Conservation (phyloP, 1,284 basidiomycete species). For the Trametes versicolor region DNA sequence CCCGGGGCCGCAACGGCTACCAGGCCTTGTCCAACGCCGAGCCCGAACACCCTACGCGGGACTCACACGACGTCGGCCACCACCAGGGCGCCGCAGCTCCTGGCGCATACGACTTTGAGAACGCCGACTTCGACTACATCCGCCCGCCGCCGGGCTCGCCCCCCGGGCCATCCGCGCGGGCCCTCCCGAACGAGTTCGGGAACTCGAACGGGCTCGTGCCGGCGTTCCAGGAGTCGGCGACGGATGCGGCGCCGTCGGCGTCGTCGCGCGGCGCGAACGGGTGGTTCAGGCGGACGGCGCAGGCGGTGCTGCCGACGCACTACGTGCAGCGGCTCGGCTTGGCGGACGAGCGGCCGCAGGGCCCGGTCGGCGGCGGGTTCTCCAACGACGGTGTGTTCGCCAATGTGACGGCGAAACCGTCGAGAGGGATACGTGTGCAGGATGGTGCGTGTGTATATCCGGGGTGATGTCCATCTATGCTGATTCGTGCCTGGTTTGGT, state of each 20-base stretch:
- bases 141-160: constrained; percentile 89
- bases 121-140: constrained; percentile 76
- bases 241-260: constrained; percentile 38
- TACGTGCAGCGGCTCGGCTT: constrained; percentile 60
- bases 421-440: constrained; percentile 63
- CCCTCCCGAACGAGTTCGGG: constrained; percentile 75
- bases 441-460: constrained; percentile 58
- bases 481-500: not conserved
- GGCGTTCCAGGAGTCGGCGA: constrained; percentile 49
- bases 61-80: constrained; percentile 7
- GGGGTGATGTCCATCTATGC: not conserved
- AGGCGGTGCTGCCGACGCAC: constrained; percentile 63
- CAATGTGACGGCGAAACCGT: constrained; percentile 94
- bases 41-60: constrained; percentile 43
- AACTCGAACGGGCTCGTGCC: constrained; percentile 88
- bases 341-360: constrained; percentile 53
- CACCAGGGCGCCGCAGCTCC: constrained; percentile 25
- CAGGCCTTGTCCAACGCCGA: constrained; percentile 60
- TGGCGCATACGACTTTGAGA: constrained; percentile 86
- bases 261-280: constrained; percentile 39
- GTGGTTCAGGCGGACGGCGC: constrained; percentile 69
- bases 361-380: constrained; percentile 76
- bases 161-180: constrained; percentile 69
- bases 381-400: constrained; percentile 95
- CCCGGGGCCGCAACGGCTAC: constrained; percentile 52